Conservation (phyloP, 495 filamentous ascomycete species). For the Jackrogersella multiformis region DNA sequence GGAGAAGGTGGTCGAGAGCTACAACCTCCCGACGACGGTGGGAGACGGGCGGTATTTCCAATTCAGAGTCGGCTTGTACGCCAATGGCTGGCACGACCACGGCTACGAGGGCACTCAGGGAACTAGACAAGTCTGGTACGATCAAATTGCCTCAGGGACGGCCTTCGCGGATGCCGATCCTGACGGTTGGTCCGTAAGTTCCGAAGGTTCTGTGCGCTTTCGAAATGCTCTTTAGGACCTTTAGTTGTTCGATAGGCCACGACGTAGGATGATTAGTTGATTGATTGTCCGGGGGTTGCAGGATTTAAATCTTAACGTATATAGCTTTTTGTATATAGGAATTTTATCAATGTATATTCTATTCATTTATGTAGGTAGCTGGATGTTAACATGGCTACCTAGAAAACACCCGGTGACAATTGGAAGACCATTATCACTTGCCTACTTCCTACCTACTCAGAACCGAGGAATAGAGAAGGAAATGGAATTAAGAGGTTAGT, state of each 20-base stretch:
- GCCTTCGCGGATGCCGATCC: slow-evolving; percentile 59
- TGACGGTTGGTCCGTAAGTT: slow-evolving; percentile 15
- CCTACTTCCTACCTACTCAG: too few species aligned
- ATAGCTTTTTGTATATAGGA: too few species aligned
- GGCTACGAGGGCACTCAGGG: slow-evolving; percentile 57
- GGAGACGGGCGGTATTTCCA: slow-evolving; percentile 58
- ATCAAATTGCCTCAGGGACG: slow-evolving; percentile 61
- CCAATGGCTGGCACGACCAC: slow-evolving; percentile 65
- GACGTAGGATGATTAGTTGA: too few species aligned
- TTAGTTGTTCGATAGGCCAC: not conserved
- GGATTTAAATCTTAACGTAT: too few species aligned
- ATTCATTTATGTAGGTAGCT: too few species aligned
- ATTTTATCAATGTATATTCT: too few species aligned
- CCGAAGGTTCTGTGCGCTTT: not conserved
- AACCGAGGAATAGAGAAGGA: too few species aligned
- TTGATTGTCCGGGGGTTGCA: too few species aligned
- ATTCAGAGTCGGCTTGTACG: slow-evolving; percentile 65
- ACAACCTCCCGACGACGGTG: slow-evolving; percentile 57
- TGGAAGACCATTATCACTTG: too few species aligned
- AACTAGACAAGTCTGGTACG: slow-evolving; percentile 62
- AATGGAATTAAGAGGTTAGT: too few species aligned
- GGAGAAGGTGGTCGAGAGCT: slow-evolving; percentile 55
- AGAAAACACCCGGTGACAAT: too few species aligned
- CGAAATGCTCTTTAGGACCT: not conserved
- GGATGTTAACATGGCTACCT: too few species aligned